Base-by-base conservation (phyloP, 73 alveolate genomes). In the Paramecium octaurelia region DNA sequence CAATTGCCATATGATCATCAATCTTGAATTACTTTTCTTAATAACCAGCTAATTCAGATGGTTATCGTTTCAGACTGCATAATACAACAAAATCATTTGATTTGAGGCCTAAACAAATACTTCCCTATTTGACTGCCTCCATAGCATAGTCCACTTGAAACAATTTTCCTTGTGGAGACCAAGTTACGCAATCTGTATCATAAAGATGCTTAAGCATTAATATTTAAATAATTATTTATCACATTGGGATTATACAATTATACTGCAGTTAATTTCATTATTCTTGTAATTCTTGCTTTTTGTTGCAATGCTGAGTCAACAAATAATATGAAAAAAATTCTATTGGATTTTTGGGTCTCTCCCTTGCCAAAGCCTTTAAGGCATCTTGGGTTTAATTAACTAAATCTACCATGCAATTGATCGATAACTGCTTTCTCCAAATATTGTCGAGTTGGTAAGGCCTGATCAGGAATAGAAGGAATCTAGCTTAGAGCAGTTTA, bases 71-170 rank as follows among this genome's bases (percentile, higher is more conserved):
- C 93, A 69, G 98, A 54, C 83, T 54, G 58, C 93, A 70, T 59
- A 69, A 84, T 88, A 96, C 98, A 64, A 97, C 99, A 93, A 92
- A 93, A 11, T 86, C 87, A 80, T 96, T 87, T 23, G 98, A 96
- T 92, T 95, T 97, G 64, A 97, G 96, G 27, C 99, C 99, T 54
- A 98, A 94, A 60, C 97, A 92, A 40, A 97, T 96, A 77, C 98
- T 95, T 29, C 99, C 99, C 85, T 98, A 98, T 94, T 97, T 97
- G n/a, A 98, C 99, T 2, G 99, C 99, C 86, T 98, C 99, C 98
- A 96, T 98, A 70, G 99, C 99, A 88, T 98, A 98, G 68, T 97
- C 99, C 40, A 96, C 97, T 98, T 98, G 96, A 75, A 97, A 95
- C 80, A 98, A 88, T 27, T 99, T 96, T 68, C 99, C 99, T 50